phyloP scores from a whole-genome alignment of 1,139 yeast species.

The Diutina ranongensis region DNA sequence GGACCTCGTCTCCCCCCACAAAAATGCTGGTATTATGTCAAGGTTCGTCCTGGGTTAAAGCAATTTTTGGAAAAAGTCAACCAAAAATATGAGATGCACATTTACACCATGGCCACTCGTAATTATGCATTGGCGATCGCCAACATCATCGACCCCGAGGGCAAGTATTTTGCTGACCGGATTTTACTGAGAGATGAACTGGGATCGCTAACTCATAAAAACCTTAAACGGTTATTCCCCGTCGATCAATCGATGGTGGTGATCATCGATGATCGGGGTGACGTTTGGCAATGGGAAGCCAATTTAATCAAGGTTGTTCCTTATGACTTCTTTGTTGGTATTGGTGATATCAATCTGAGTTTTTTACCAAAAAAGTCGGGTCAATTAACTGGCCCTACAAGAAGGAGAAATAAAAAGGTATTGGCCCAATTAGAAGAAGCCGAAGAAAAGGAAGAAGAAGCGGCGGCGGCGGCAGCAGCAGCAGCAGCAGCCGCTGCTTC shows the following conservation, averaged over 20 bases:
- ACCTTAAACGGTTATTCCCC: conserved; percentile 80
- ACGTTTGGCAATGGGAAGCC: conserved; percentile 97
- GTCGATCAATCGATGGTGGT: conserved; percentile 96
- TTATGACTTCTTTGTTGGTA: conserved; percentile 90
- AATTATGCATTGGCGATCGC: conserved; percentile 90
- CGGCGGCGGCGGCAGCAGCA: background rate
- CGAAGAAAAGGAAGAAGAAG: conserved; percentile 2
- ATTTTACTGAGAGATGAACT: conserved; percentile 90
- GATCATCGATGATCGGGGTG: conserved; percentile 94
- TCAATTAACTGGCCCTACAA: conserved; percentile 56
- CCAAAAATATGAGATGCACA: conserved; percentile 74
- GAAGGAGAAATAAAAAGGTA: conserved; percentile 31
- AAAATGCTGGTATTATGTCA: conserved; percentile 82
- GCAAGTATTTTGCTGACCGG: conserved; percentile 78
- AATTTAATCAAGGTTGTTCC: conserved; percentile 89
- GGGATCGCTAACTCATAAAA: conserved; percentile 85
- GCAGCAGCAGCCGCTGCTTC: background rate
- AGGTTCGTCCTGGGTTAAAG: conserved; percentile 76
- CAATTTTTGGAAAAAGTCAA: conserved; percentile 58
- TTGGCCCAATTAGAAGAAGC: background rate
- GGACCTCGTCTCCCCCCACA: conserved; percentile 50
- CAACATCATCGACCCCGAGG: conserved; percentile 82
- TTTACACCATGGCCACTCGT: conserved; percentile 98
- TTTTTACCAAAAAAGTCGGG: conserved; percentile 78
- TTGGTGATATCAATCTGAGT: conserved; percentile 93